Conservation (phyloP, 305 asterid species). For the Solanum hybrid region DNA sequence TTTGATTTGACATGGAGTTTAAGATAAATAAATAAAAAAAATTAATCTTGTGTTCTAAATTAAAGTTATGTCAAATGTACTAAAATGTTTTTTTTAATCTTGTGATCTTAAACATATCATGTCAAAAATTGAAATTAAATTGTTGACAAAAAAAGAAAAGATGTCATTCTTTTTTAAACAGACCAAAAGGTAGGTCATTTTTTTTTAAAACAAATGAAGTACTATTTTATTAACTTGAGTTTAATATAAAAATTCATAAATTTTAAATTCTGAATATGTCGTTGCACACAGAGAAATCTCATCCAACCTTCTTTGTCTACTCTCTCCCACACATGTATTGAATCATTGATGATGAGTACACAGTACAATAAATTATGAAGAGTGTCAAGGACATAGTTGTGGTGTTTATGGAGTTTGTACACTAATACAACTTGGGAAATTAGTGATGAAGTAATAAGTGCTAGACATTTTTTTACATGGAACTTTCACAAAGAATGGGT, state of each 20-base stretch:
- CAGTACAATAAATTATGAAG: background rate
- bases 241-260: background rate
- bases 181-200: too few species aligned
- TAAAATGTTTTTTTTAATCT: too few species aligned
- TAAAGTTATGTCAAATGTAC: too few species aligned
- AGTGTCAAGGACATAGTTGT: background rate
- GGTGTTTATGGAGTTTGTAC: background rate
- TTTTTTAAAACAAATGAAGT: too few species aligned
- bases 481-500: background rate
- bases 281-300: background rate
- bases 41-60: background rate
- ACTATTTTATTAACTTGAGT: background rate
- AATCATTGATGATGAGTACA: background rate
- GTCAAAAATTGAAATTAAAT: too few species aligned
- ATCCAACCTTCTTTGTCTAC: background rate
- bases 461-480: background rate
- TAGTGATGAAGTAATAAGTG: background rate
- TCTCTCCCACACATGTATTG: background rate
- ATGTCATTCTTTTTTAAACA: too few species aligned
- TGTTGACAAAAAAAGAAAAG: too few species aligned
- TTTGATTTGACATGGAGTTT: too few species aligned
- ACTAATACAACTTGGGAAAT: background rate
- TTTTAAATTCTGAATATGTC: background rate
- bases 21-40: too few species aligned
- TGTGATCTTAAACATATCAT: too few species aligned